Conservation (phyloP, 129 eudicot genomes). For the Helianthus annuus region DNA sequence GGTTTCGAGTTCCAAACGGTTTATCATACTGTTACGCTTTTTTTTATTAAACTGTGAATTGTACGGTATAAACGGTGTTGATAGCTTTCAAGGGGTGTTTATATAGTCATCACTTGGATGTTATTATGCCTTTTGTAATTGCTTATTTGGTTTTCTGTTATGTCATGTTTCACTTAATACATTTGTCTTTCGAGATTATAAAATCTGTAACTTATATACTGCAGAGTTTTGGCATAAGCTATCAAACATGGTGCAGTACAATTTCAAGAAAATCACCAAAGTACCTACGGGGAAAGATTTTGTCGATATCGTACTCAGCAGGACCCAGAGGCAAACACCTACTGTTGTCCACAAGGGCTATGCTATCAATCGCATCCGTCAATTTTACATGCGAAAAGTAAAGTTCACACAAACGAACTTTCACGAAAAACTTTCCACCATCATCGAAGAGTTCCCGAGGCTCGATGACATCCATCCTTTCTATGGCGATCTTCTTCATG, state of each 20-base stretch:
- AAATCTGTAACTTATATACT: not conserved
- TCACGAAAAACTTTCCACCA: constrained; percentile 80
- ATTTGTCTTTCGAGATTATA: not conserved
- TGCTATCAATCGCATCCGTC: constrained; percentile 77
- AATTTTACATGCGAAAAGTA: constrained; percentile 87
- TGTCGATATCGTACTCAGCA: constrained; percentile 76
- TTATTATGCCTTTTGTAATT: not conserved
- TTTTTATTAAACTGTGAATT: not conserved
- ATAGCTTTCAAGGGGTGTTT: not conserved
- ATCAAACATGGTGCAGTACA: constrained; percentile 82
- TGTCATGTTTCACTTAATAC: not conserved
- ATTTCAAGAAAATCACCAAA: constrained; percentile 82
- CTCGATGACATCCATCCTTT: constrained; percentile 93
- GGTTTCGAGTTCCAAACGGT: not conserved
- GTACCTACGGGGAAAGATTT: constrained; percentile 90
- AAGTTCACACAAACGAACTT: constrained; percentile 75
- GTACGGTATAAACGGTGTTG: not conserved
- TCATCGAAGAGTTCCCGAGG: constrained; percentile 88
- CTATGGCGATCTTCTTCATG: constrained; percentile 89
- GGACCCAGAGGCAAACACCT: constrained; percentile 90
- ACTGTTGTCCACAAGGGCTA: constrained; percentile 94
- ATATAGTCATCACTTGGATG: not conserved
- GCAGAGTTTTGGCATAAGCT: constrained; percentile 29
- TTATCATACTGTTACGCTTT: too few relatives aligned
- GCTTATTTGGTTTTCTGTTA: not conserved